phyloP scores from a whole-genome alignment of 176 grass and related monocot genomes.

The Cenchrus fungigraminus region DNA sequence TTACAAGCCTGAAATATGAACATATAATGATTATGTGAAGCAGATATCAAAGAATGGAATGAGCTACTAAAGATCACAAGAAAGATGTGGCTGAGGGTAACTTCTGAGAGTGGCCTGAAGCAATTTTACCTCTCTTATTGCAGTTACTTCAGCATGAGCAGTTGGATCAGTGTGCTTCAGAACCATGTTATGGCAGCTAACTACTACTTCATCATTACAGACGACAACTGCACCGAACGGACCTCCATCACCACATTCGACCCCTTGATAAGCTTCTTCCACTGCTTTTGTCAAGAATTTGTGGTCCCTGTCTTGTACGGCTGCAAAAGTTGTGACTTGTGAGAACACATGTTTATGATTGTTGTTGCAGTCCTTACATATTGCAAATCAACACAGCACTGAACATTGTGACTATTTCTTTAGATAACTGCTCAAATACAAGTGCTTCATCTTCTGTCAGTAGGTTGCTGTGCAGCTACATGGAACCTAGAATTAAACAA shows the following conservation, averaged over 20 bases:
- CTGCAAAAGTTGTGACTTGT: conserved; percentile 49
- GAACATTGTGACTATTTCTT: background rate
- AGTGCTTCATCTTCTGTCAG: background rate
- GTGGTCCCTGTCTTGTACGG: conserved; percentile 76
- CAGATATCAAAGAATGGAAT: background rate
- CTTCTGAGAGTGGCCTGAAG: background rate
- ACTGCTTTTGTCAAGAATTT: conserved; percentile 88
- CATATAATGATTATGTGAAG: background rate
- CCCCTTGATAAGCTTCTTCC: conserved; percentile 80
- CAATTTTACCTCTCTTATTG: conserved; percentile 76
- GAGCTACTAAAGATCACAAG: background rate
- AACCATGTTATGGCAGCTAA: conserved; percentile 96
- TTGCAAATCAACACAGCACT: background rate
- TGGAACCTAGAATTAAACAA: background rate
- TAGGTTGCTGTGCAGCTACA: background rate
- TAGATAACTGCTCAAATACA: background rate
- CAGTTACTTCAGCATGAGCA: conserved; percentile 92
- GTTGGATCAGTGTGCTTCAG: conserved; percentile 81
- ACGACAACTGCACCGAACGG: conserved; percentile 90
- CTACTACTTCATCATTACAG: conserved; percentile 73
- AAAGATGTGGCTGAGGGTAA: background rate
- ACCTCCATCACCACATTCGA: conserved; percentile 81
- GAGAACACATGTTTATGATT: background rate
- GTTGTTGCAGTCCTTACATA: background rate
- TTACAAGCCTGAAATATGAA: conserved; percentile 65